Base-by-base conservation (phyloP, 257 asterid genomes). In the Forsythia suspensa region DNA sequence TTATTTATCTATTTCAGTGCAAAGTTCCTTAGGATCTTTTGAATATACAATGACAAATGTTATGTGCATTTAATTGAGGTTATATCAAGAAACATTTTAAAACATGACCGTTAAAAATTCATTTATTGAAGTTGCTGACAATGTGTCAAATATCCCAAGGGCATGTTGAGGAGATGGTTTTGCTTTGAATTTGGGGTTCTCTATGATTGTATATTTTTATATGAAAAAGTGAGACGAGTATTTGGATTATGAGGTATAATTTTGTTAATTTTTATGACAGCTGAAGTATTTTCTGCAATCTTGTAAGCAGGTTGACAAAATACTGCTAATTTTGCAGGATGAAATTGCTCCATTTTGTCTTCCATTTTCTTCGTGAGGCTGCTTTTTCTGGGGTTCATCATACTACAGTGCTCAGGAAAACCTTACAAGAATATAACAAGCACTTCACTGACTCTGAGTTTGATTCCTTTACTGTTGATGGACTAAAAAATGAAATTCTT, bases 381-480 rank as follows among this genome's bases (percentile, higher is more conserved):
- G 84, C 96, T 95, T 89, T 89, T 83, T 81, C 99, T 71, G 98
- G 97, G 75, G 94, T 92, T 80, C 84, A 89, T 84, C 88, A 92
- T 81, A 79, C 78, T 79, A 78, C 88, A 74, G 92, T 86, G 82
- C 90, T 95, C 70, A 90, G 92, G 82, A 86, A 85, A 80, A 93
- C 99, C n/a, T 86, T 95, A 69, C 92, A 87, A 78, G 90, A 92
- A 76, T 87, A 86, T 85, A 87, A 88, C 90, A 93, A 87, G 87
- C 89, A 83, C 84, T 90, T 87, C 79, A 89, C 94, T 73, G 95
- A 93, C 85, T 86, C 97, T 13, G 99, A 95, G 78, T 92, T 95
- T 77, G 84, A 84, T 65, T 91, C 95, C 51, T 82, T 91, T 81
- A 91, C 96, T 69, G 87, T 85, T 75, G 92, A 92, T 67, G 97